phyloP scores from a whole-genome alignment of 2,329 filamentous ascomycete genomes.

The Ceratocystis lukuohia region DNA sequence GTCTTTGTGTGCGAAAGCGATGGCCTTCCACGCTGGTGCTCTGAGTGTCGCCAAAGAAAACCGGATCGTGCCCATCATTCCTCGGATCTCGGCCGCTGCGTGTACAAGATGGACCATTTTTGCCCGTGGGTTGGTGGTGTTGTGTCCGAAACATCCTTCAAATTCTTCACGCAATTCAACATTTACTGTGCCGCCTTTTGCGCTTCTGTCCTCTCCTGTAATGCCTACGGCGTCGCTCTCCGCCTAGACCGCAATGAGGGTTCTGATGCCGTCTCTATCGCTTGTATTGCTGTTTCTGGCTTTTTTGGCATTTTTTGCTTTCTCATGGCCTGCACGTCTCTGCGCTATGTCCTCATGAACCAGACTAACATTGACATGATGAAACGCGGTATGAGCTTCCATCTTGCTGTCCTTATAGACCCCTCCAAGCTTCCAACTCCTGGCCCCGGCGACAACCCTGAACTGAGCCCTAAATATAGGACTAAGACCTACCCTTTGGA shows the following conservation, averaged over 20 bases:
- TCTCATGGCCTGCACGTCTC: constrained; percentile 61
- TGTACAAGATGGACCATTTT: constrained; percentile 86
- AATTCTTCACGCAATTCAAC: constrained; percentile 84
- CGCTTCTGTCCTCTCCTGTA: constrained; percentile 46
- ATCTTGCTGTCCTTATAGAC: constrained; percentile 51
- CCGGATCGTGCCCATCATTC: constrained; percentile 80
- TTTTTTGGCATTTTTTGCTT: constrained; percentile 72
- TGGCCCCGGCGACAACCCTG: constrained; percentile 24
- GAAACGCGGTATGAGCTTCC: constrained; percentile 47
- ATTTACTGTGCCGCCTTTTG: constrained; percentile 60
- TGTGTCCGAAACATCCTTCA: constrained; percentile 76
- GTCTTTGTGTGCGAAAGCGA: constrained; percentile 73
- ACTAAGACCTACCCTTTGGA: constrained; percentile 47
- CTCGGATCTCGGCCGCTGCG: constrained; percentile 66
- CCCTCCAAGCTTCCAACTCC: constrained; percentile 36
- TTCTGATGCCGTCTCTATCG: constrained; percentile 49
- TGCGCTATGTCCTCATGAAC: constrained; percentile 58
- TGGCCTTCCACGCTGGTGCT: constrained; percentile 79
- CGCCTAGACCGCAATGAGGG: constrained; percentile 31
- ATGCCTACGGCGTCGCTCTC: constrained; percentile 50
- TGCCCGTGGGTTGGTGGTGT: constrained; percentile 96
- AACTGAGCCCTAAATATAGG: constrained; percentile 26
- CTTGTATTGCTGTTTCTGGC: constrained; percentile 49
- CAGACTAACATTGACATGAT: constrained; percentile 76
- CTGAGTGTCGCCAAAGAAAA: constrained; percentile 73